These are phyloP conservation scores for Primulina eburnea DNA, from an alignment of 257 asterid genomes.

Conservation along the genomic window DNA sequence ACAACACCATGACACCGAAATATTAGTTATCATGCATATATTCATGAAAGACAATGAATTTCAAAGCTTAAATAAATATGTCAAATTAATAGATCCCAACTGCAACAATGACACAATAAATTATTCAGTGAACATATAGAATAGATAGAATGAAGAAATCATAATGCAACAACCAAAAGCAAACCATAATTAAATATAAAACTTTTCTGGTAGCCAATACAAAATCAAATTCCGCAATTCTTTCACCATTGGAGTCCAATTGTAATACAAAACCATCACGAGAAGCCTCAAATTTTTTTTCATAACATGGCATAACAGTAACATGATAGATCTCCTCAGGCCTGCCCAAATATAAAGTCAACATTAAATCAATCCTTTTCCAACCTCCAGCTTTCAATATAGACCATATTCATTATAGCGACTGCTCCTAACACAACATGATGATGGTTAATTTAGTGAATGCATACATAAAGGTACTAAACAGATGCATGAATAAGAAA, in stretches of 20 bases:
- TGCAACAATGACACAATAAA: no score
- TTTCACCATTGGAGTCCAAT: constrained; percentile 53
- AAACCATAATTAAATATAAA: no score
- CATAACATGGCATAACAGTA: constrained; percentile 98
- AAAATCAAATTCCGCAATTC: no score
- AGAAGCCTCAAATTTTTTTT: constrained; percentile 94
- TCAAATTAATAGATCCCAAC: no score
- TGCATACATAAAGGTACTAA: constrained; percentile 14
- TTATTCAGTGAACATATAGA: no score
- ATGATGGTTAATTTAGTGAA: neutral
- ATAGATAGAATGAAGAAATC: no score
- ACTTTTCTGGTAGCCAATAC: no score
- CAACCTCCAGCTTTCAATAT: neutral
- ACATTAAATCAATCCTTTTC: constrained; percentile 25
- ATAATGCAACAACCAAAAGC: no score
- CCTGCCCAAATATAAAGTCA: constrained; percentile 40
- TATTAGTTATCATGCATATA: no score
- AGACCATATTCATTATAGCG: constrained; percentile 1
- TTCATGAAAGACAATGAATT: no score
- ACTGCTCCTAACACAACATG: neutral
- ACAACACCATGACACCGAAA: no score
- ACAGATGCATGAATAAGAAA: constrained; percentile 16
- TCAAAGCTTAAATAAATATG: no score
- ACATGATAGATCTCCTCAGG: constrained; percentile 92
- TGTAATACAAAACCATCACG: constrained; percentile 84